Evolutionary conservation across 305 asterid genomes (phyloP), one percentile per base, ranked within the genome.

Genomic region (Rubia peregrina): DNA sequence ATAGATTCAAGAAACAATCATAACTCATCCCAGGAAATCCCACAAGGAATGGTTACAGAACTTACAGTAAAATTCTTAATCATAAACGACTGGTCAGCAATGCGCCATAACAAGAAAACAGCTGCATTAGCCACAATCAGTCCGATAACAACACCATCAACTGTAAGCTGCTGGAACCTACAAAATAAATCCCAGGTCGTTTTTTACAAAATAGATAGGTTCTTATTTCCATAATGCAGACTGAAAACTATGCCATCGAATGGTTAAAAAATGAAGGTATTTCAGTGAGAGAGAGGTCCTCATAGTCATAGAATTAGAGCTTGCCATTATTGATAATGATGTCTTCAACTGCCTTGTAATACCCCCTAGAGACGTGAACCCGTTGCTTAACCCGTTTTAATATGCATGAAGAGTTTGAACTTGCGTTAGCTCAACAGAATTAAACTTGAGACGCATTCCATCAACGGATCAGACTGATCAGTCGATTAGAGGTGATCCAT

Each of bases 11-110:
- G 11, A 21, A 61, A 22, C 13, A 67, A 43, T 38, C 68, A 46
- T 51, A n/a, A 68, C 13, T 30, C 21, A 16, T 9, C 43, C 30
- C 36, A 68, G 4, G 9, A 10, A 48, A 68, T 12, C 30, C 22
- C 44, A 33, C 43, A 38, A 14, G 41, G 64, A 16, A 63, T 48
- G 38, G 26, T 43, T 43, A 74, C 22, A 70, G 49, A 73, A 75
- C 85, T 75, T 66, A 91, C 99, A 85, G 73, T 88, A 78, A 94
- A 94, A 81, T 94, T 87, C 79, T 85, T 83, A 83, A 70, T 67
- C 99, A 94, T 94, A 71, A 94, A 94, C 41, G 65, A 70, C 8
- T 63, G 76, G 70, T 76, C 78, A 12, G 92, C 90, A 75, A 86
- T 73, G 49, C 74, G 84, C 97, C 97, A 91, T 66, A 94, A 72